Evolutionary conservation across 129 eudicot genomes (phyloP).

Genomic region (Logfia minima): DNA sequence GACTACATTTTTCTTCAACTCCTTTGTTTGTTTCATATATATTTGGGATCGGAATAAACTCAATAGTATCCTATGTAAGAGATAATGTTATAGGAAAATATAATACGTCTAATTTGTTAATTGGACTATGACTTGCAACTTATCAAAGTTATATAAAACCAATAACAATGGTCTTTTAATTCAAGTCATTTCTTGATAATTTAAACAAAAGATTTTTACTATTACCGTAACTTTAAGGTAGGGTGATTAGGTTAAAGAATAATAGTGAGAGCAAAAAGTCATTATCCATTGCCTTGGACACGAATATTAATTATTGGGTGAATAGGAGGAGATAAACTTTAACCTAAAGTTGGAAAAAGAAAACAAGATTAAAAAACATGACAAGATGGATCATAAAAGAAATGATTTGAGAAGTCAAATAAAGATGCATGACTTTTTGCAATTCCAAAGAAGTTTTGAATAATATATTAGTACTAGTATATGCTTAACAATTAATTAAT

Average conservation of each 20-base stretch:
- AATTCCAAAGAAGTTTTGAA: constrained; percentile 10
- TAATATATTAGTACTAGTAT: constrained; percentile 4
- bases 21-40: neutral
- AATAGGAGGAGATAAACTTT: constrained; percentile 24
- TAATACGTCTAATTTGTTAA: neutral
- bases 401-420: constrained; percentile 29
- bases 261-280: neutral
- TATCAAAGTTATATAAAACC: no score
- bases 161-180: neutral
- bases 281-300: constrained; percentile 21
- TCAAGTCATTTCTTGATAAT: neutral
- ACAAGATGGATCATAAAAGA: constrained; percentile 34
- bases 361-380: constrained; percentile 28
- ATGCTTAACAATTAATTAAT: neutral
- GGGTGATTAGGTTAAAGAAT: neutral
- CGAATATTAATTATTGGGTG: constrained; percentile 27
- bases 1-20: constrained; percentile 16
- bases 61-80: constrained; percentile 33
- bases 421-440: constrained; percentile 34
- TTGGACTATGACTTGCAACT: neutral
- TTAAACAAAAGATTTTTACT: no score
- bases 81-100: constrained; percentile 15
- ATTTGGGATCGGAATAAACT: neutral
- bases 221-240: neutral
- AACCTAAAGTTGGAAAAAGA: constrained; percentile 10